phyloP scores from a whole-genome alignment of 202 grass and related monocot species.

The Setaria italica region DNA sequence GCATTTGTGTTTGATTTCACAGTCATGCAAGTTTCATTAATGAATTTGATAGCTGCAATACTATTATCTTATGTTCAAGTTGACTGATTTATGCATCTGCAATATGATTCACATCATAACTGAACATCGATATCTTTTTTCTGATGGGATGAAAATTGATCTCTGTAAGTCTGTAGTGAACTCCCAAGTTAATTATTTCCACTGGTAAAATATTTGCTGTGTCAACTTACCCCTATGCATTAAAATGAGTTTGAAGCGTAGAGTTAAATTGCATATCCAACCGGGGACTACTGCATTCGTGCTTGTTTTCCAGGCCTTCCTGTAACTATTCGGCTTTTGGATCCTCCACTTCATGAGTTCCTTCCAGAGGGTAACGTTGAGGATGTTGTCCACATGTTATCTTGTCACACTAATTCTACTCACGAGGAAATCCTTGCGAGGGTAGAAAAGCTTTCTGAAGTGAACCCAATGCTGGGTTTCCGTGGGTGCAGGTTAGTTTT shows the following conservation, averaged over 20 bases:
- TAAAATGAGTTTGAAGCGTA: neutral
- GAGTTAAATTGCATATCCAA: neutral
- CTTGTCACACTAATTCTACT: constrained; percentile 60
- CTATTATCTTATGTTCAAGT: too few species aligned
- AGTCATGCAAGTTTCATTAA: neutral
- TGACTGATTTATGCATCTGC: too few species aligned
- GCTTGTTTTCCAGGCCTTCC: constrained; percentile 69
- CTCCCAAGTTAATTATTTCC: too few species aligned
- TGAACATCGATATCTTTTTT: too few species aligned
- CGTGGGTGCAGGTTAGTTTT: constrained; percentile 84
- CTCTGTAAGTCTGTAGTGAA: too few species aligned
- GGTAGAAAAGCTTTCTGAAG: constrained; percentile 92
- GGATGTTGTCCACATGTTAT: constrained; percentile 77
- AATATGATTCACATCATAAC: too few species aligned
- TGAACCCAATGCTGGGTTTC: constrained; percentile 99
- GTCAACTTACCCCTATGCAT: too few species aligned
- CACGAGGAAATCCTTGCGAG: constrained; percentile 78
- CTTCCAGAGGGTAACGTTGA: constrained; percentile 83
- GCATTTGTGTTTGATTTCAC: constrained; percentile 13
- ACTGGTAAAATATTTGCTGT: too few species aligned
- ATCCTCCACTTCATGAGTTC: constrained; percentile 96
- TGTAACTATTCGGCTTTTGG: constrained; percentile 88
- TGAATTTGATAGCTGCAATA: too few species aligned
- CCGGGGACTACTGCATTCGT: neutral
- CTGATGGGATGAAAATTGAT: too few species aligned